Evolutionary conservation across 73 alveolate species (phyloP).

Genomic region (Breviolum minutum): DNA sequence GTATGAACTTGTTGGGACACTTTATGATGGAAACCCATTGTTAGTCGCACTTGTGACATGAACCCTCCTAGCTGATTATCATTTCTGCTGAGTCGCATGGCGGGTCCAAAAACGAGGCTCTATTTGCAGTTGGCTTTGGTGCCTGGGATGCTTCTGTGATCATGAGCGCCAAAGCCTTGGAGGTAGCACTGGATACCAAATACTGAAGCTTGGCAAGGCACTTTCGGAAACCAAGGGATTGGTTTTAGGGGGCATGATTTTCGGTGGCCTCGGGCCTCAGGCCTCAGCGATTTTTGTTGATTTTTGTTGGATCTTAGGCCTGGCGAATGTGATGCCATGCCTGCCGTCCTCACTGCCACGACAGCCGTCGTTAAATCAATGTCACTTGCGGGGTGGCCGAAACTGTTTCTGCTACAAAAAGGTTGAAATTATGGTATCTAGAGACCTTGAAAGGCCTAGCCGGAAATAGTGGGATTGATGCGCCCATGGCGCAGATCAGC

Average conservation of each 20-base stretch:
- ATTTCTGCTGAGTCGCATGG: too few relatives aligned
- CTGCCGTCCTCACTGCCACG: constrained; percentile 9
- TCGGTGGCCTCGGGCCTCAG: neutral
- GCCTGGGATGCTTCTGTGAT: constrained; percentile 46
- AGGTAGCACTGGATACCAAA: constrained; percentile 30
- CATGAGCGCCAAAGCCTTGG: constrained; percentile 47
- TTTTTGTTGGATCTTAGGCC: neutral
- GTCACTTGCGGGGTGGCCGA: neutral
- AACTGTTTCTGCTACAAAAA: too few relatives aligned
- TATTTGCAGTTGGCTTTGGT: constrained; percentile 45
- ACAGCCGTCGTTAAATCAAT: neutral
- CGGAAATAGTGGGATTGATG: too few relatives aligned
- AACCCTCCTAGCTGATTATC: too few relatives aligned
- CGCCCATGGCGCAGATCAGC: too few relatives aligned
- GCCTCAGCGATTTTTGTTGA: neutral
- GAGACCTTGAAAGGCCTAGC: too few relatives aligned
- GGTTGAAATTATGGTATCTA: too few relatives aligned
- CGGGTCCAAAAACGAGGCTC: neutral
- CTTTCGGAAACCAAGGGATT: neutral
- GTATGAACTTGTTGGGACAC: too few relatives aligned
- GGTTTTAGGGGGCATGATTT: neutral
- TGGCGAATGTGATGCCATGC: constrained; percentile 41
- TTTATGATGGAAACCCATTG: too few relatives aligned
- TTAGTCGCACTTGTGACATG: too few relatives aligned
- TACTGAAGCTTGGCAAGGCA: neutral